Base-by-base conservation (phyloP, 306 rosid species). In the Cicer chorassanicum region DNA sequence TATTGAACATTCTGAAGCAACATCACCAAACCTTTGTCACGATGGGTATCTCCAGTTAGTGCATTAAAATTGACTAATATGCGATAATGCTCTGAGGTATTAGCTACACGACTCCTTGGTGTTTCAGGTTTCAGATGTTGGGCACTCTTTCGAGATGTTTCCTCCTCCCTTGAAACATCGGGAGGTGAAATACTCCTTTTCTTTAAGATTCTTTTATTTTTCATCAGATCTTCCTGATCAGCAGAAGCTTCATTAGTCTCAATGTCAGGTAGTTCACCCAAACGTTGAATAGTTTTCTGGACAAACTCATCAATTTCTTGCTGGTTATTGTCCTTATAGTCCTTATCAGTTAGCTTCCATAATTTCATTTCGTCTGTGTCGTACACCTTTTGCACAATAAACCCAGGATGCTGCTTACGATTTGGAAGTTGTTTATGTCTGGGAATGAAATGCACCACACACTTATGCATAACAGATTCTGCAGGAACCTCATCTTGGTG, bases 401-500 rank as follows among this genome's bases (percentile, higher is more conserved):
- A 95, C 53, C 99, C 99, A 39, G 99, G 99, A 82, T 95, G 79
- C 43, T 86, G 87, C 82, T 92, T 92, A 24, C 99, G 96, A 39
- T 62, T 85, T 29, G 97, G 99, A 57, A 90, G 90, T 80, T 92
- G 97, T 87, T 92, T 95, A 68, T 92, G 84, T 74, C 84, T 60
- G 8, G 99, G 99, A 86, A 95, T 91, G 77, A 95, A 95, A 83
- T 95, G 98, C 61, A 90, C 97, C 44, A 90, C 92, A 61, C 99
- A 95, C 87, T 81, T 95, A 76, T 95, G 99, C 99, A 95, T 90
- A 40, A 95, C 96, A 63, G 99, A 90, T 69, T 95, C 99, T 7
- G 98, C 99, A 14, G 99, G 99, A 78, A 90, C 92, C 73, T 95
- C 96, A 59, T 95, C 98, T 9, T 84, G 97, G 78, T 95, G 99